Conservation (phyloP, 768 basidiomycete species). For the Suillus americanus region DNA sequence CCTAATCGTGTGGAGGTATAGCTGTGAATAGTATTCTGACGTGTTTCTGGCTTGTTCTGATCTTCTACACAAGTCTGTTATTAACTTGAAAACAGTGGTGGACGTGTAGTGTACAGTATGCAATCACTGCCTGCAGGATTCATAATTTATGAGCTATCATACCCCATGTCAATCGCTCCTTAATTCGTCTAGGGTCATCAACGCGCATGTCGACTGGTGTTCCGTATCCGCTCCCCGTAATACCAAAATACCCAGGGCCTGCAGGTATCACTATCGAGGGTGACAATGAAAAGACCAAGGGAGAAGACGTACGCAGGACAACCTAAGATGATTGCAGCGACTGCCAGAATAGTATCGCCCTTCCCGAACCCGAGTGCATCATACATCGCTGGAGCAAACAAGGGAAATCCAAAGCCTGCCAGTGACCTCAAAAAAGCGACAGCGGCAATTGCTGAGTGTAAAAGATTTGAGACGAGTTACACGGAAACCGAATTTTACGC, state of each 20-base stretch:
- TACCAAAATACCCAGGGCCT: constrained; percentile 46
- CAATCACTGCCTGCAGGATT: neutral
- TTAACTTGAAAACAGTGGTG: neutral
- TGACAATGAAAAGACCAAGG: neutral
- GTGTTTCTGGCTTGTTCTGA: neutral
- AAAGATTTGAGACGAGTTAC: no score
- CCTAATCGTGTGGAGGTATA: neutral
- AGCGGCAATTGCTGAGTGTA: no score
- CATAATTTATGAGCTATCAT: neutral
- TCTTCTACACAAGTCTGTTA: neutral
- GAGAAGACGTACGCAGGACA: constrained; percentile 44
- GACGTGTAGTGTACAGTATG: neutral
- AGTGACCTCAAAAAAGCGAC: no score
- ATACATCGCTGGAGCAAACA: constrained; percentile 76
- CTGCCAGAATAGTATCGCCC: constrained; percentile 65
- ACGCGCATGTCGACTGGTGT: constrained; percentile 47
- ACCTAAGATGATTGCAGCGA: constrained; percentile 54
- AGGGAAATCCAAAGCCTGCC: no score
- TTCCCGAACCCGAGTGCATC: constrained; percentile 65
- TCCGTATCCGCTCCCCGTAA: constrained; percentile 51
- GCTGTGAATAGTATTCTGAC: neutral
- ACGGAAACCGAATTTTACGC: no score
- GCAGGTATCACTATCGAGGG: neutral
- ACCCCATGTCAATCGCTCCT: neutral
- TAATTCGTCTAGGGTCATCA: neutral